These are phyloP conservation scores for Boletus sp. DNA, from an alignment of 768 basidiomycete species.

Conservation along the genomic window DNA sequence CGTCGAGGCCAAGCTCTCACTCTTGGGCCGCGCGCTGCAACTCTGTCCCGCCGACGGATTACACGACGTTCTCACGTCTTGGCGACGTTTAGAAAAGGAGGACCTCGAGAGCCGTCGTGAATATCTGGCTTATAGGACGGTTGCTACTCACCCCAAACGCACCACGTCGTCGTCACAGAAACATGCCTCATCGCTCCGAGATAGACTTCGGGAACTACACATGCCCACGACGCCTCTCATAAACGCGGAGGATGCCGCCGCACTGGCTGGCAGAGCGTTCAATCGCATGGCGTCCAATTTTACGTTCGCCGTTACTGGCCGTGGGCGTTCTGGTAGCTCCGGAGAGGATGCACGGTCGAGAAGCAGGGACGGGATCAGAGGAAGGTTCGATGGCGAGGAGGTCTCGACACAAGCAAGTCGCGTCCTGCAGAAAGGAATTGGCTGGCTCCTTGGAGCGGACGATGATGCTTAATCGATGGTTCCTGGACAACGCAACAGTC, in stretches of 20 bases:
- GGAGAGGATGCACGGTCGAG: constrained; percentile 27
- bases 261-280: constrained; percentile 77
- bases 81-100: constrained; percentile 73
- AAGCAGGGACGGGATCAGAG: constrained; percentile 41
- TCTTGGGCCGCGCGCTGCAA: constrained; percentile 81
- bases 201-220: constrained; percentile 62
- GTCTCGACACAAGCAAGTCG: constrained; percentile 74
- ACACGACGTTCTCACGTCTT: constrained; percentile 71
- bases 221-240: constrained; percentile 68
- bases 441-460: constrained; percentile 93
- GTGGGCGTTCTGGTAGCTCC: constrained; percentile 23
- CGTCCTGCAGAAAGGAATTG: constrained; percentile 86
- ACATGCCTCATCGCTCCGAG: constrained; percentile 53
- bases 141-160: constrained; percentile 10
- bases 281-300: constrained; percentile 73
- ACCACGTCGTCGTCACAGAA: constrained; percentile 28
- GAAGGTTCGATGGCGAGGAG: constrained; percentile 52
- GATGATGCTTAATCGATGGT: constrained; percentile 32
- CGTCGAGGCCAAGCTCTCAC: constrained; percentile 57
- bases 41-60: constrained; percentile 83
- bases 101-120: constrained; percentile 53
- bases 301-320: constrained; percentile 60
- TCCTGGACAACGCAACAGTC: background rate
- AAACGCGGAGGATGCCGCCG: constrained; percentile 75
- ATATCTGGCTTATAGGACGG: constrained; percentile 31